phyloP scores from a whole-genome alignment of 495 filamentous ascomycete genomes.

The Aspergillus heteromorphus region DNA sequence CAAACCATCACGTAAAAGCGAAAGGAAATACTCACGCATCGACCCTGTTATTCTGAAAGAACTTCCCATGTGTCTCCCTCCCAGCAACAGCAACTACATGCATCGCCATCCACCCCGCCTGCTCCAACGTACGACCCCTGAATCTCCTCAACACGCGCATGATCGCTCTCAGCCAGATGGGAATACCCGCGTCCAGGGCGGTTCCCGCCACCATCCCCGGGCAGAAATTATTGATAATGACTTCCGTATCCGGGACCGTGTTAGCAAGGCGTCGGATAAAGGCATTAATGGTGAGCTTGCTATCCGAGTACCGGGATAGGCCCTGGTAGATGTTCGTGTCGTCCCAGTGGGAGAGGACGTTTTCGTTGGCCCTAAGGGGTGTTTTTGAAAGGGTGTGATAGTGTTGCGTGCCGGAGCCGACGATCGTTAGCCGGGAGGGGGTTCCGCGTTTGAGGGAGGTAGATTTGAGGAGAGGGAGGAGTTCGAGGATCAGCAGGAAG shows the following conservation, averaged over 20 bases:
- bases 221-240: background rate
- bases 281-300: conserved; percentile 24
- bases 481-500: conserved; percentile 23
- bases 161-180: background rate
- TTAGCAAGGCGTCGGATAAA: conserved; percentile 17
- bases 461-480: conserved; percentile 17
- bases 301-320: conserved; percentile 16
- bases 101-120: background rate
- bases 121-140: background rate
- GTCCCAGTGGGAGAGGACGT: conserved; percentile 18
- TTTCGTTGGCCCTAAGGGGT: background rate
- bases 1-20: too few relatives aligned
- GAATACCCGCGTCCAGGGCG: background rate
- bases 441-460: conserved; percentile 12
- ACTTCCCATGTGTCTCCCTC: background rate
- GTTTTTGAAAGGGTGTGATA: background rate
- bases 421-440: conserved; percentile 20
- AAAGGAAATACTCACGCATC: background rate
- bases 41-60: background rate
- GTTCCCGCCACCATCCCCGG: background rate
- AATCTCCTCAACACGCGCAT: background rate
- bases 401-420: conserved; percentile 2
- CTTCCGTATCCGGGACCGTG: background rate
- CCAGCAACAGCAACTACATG: background rate
- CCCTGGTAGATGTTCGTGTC: conserved; percentile 5